Base-by-base conservation (phyloP, 495 filamentous ascomycete genomes). In the Aspergillus baeticus region DNA sequence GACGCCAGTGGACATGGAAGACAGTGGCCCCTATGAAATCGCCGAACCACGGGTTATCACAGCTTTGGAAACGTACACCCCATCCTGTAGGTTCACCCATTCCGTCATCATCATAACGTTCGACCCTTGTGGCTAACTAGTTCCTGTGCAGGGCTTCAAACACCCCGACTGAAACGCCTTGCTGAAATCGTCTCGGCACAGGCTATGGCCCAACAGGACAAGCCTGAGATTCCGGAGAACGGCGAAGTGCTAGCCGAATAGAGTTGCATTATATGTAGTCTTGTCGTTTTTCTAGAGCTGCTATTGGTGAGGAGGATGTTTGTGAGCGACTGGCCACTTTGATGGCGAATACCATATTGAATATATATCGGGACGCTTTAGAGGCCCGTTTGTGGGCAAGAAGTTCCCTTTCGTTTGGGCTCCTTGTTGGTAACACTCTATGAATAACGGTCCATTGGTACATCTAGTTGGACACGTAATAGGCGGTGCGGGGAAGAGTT, bases 21-120 rank as follows among this genome's bases (percentile, higher is more conserved):
- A 99, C 71, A 96, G 91, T 62, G 95, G 95, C n/a, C 95, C 94
- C 35, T 99, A 98, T 67, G 95, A 98, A 72, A 98, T 99, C 66
- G 93, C 95, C 18, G 95, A 98, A 68, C 95, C 95, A 20, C 84
- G 95, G 56, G 87, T 88, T 26, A 99, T 99, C 67, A 96, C 91
- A 1, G 95, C 95, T 29, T 69, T 99, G 63, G 95, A 99, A 77
- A 99, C 95, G 8, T 98, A 98, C 69, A 96, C 94, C 17, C 95
- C 94, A 33, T 94, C 91, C 17, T 97, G 89, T 92, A 76, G 75
- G 88, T 83, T 54, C 20, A 46, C 18, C 5, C 26, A 29, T 10
- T 31, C 3, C 21, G 13, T 11, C 3, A 15, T 29, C 35, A 42
- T 29, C 26, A 21, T 33, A 21, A 18, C 13, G 3, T 10, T 39